A percentile compares a stretch with the other conserved stretches of the same genome.
Evolutionary conservation across 148 eudicot species (phyloP).

Genomic region (Nepenthes mirabilis): DNA sequence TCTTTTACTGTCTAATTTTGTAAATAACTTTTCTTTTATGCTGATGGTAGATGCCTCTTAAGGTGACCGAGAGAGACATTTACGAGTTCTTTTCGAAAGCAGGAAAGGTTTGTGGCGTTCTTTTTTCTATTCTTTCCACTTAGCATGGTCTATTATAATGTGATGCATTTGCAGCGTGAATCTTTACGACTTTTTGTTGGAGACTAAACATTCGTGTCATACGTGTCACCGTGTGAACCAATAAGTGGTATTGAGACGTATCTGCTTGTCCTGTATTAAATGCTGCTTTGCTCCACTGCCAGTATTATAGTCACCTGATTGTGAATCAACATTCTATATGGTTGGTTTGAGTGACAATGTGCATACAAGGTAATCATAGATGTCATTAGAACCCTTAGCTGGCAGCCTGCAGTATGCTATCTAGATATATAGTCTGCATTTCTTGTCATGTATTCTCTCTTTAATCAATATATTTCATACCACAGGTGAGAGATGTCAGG

Average conservation of each 20-base stretch:
- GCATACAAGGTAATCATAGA: too few relatives aligned
- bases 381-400: too few relatives aligned
- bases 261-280: background rate
- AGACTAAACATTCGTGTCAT: background rate
- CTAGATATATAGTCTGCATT: too few relatives aligned
- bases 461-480: background rate
- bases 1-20: background rate
- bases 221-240: background rate
- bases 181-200: background rate
- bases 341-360: too few relatives aligned
- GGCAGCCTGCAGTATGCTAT: background rate
- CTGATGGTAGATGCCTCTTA: conserved; percentile 67
- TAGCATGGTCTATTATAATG: background rate
- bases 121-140: background rate
- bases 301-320: too few relatives aligned
- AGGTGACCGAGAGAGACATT: conserved; percentile 74
- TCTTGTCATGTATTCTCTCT: background rate
- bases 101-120: conserved; percentile 56
- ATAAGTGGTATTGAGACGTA: background rate
- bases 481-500: conserved; percentile 90
- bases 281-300: too few relatives aligned
- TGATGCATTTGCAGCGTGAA: background rate
- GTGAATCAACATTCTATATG: too few relatives aligned
- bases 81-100: conserved; percentile 83
- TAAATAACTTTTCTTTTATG: background rate